Percentiles rank a stretch among this genome's conserved stretches.
Evolutionary conservation across 2,329 filamentous ascomycete species (phyloP).

Genomic region (Amauroascus verrucosus): DNA sequence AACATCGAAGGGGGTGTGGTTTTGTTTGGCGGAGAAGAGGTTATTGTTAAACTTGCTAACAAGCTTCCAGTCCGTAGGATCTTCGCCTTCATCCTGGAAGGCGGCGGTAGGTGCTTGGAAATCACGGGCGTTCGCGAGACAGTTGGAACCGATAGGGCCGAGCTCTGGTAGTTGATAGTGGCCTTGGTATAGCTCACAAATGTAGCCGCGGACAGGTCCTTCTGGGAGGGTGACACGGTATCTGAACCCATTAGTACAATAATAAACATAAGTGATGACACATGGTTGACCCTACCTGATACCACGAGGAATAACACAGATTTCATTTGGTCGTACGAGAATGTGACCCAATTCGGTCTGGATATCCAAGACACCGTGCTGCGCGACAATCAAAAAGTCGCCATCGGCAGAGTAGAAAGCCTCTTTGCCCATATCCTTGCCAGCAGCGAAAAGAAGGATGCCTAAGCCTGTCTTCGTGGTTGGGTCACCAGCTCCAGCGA

Average conservation of each 20-base stretch:
- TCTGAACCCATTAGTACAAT: conserved; percentile 19
- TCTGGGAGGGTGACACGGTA: conserved; percentile 59
- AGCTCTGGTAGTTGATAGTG: conserved; percentile 63
- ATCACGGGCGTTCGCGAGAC: conserved; percentile 64
- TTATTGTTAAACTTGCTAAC: conserved; percentile 57
- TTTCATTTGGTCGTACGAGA: conserved; percentile 67
- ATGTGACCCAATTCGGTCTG: conserved; percentile 66
- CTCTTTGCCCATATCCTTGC: conserved; percentile 64
- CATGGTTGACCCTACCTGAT: conserved; percentile 39
- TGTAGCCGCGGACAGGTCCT: conserved; percentile 59
- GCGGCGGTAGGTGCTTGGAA: conserved; percentile 62
- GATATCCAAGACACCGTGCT: conserved; percentile 64
- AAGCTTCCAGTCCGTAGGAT: conserved; percentile 44
- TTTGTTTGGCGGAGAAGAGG: conserved; percentile 55
- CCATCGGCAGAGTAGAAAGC: conserved; percentile 81
- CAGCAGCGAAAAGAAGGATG: conserved; percentile 70
- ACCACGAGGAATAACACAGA: conserved; percentile 64
- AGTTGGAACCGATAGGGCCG: conserved; percentile 62
- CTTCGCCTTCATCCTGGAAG: conserved; percentile 52
- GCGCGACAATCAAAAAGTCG: conserved; percentile 65
- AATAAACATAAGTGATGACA: background rate
- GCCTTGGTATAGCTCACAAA: conserved; percentile 62
- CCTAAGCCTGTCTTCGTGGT: conserved; percentile 68
- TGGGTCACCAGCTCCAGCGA: conserved; percentile 71
- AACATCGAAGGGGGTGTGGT: conserved; percentile 66